Evolutionary conservation across 805 yeast species (phyloP), one percentile per base, ranked within the genome.

Genomic region (Metschnikowia noctiluminum): DNA sequence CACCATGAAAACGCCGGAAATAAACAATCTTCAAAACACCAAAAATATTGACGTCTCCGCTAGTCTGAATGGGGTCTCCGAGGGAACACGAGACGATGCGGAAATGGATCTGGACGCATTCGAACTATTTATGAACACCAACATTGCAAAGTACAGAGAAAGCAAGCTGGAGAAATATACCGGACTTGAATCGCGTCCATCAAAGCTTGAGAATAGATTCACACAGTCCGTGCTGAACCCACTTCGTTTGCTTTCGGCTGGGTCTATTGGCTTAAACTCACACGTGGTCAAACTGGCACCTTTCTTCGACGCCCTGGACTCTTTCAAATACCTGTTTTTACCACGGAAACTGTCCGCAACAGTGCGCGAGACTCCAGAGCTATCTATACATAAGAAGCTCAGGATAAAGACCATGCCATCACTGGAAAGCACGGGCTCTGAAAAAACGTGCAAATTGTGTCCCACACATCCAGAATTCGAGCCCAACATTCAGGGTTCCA

Each of bases 311-410:
- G 34, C 35, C 12, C 7, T 14, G 26, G 46, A 52, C 31, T 42
- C 50, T 10, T 38, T 44, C 28, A 37, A 45, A 12, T 37, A 47
- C 38, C 46, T 46, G 37, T 48, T 55, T 34, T 40, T 51, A 8
- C 52, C 49, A 14, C 35, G 49, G 15, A 72, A 72, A 49, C 69
- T 76, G 10, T 51, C 65, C 1, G 68, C 78, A 27, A 73, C 74
- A 11, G 73, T 68, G 12, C 60, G 61, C 42, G 71, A 59, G 58
- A 62, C 71, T 1, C 56, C 65, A 26, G 70, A 65, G 49, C 59
- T 64, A 7, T 66, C 74, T 11, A 75, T 68, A 52, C 73, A 66
- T 56, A 73, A 73, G 49, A 73, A 73, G 48, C 62, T 73, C 27
- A 62, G 78, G 27, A 73, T 73, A 43, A 69, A 64, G 46, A 74